Evolutionary conservation across 129 eudicot genomes (phyloP).

Genomic region (Flaveria robusta): DNA sequence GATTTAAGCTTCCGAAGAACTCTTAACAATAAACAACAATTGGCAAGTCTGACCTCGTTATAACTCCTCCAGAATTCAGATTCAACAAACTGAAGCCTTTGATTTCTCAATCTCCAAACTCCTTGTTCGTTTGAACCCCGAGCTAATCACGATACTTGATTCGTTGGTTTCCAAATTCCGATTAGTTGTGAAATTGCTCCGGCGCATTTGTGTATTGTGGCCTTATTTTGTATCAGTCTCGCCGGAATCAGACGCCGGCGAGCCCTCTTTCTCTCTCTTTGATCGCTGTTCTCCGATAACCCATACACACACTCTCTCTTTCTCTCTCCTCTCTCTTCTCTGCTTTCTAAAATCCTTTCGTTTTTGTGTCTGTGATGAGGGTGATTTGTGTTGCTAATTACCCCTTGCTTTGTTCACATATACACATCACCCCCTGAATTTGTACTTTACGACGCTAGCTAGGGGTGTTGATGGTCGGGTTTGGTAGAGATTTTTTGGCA

Average conservation of each 20-base stretch:
- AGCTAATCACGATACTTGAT: constrained; percentile 30
- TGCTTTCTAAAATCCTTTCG: constrained; percentile 33
- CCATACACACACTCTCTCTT: constrained; percentile 22
- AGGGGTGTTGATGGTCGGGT: no score
- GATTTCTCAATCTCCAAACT: constrained; percentile 27
- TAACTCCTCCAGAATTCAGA: constrained; percentile 40
- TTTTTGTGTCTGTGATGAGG: no score
- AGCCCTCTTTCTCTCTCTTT: constrained; percentile 45
- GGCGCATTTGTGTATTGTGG: constrained; percentile 40
- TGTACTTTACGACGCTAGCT: no score
- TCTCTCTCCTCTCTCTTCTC: constrained; percentile 50
- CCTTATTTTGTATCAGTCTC: constrained; percentile 13
- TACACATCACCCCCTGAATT: no score
- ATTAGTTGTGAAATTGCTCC: constrained; percentile 29
- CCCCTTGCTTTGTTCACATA: no score
- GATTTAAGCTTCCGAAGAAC: constrained; percentile 34
- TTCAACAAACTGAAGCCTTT: constrained; percentile 25
- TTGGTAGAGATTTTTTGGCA: no score
- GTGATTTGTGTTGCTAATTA: constrained; percentile 4
- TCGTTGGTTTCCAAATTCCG: constrained; percentile 30
- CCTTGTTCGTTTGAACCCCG: constrained; percentile 38
- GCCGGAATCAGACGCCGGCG: constrained; percentile 50
- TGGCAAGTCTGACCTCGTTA: constrained; percentile 40
- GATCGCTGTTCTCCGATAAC: constrained; percentile 53
- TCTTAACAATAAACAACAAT: constrained; percentile 26